phyloP scores from a whole-genome alignment of 164 flowering plant genomes.

The Nymphaea colorata region DNA sequence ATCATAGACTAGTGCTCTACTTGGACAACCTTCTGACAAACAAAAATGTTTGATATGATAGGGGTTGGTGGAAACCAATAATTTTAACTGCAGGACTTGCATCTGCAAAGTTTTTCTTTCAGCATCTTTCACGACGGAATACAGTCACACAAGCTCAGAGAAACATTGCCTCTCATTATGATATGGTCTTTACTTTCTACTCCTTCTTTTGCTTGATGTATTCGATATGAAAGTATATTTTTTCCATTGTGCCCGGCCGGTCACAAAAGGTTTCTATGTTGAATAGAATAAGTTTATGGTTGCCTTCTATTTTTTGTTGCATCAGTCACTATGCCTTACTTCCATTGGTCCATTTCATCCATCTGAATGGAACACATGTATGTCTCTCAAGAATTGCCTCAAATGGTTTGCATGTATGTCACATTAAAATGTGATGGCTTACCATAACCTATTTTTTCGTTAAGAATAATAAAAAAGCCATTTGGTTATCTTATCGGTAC shows the following conservation, averaged over 20 bases:
- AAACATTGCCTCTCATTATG: conserved; percentile 90
- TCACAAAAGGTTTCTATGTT: too few species aligned
- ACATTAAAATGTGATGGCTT: background rate
- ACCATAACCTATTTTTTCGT: background rate
- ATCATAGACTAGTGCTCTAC: background rate
- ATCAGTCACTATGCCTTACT: background rate
- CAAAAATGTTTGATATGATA: conserved; percentile 10
- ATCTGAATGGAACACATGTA: background rate
- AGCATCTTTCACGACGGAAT: conserved; percentile 67
- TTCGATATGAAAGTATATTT: background rate
- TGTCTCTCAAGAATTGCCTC: background rate
- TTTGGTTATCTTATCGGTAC: background rate
- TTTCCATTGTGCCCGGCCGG: background rate
- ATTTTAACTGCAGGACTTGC: conserved; percentile 65
- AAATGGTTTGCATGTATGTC: background rate
- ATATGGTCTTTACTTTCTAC: conserved; percentile 33
- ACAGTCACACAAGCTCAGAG: conserved; percentile 83
- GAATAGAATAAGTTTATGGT: too few species aligned
- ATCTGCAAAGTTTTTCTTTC: conserved; percentile 66
- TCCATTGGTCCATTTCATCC: background rate
- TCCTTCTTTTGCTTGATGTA: background rate
- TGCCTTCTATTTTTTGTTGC: background rate
- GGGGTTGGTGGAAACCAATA: conserved; percentile 99
- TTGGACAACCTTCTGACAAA: background rate
- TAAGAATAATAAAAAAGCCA: too few species aligned